Evolutionary conservation across 2,329 filamentous ascomycete species (phyloP).

Genomic region (Emergomyces orientalis): DNA sequence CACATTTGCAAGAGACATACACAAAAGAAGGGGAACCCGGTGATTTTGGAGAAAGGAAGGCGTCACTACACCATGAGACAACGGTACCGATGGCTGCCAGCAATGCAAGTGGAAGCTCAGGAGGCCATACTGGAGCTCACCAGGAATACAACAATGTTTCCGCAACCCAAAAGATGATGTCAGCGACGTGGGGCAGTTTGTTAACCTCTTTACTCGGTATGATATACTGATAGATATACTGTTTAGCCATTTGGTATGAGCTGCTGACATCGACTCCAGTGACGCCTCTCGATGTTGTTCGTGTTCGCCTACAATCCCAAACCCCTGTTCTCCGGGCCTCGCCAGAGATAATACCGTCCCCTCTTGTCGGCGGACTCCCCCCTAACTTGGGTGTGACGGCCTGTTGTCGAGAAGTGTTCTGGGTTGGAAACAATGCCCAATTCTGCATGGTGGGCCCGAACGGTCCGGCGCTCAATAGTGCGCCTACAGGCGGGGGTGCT

Average conservation of each 20-base stretch:
- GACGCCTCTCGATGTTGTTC: constrained; percentile 92
- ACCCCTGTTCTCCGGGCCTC: constrained; percentile 39
- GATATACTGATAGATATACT: constrained; percentile 20
- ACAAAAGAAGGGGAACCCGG: constrained; percentile 8
- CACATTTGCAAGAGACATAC: constrained; percentile 19
- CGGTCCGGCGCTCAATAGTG: constrained; percentile 26
- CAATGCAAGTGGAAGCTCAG: constrained; percentile 18
- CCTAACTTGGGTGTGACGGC: constrained; percentile 83
- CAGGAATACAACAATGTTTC: constrained; percentile 51
- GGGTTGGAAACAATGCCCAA: constrained; percentile 75
- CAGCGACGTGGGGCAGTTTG: constrained; percentile 81
- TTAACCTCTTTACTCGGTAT: constrained; percentile 80
- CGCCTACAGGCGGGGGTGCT: constrained; percentile 38
- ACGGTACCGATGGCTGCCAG: constrained; percentile 26
- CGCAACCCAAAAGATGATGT: constrained; percentile 84
- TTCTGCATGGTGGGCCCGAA: constrained; percentile 61
- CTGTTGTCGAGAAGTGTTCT: constrained; percentile 96
- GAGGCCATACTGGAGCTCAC: constrained; percentile 17
- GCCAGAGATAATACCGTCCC: constrained; percentile 39
- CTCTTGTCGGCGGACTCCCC: constrained; percentile 58
- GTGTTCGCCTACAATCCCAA: constrained; percentile 88
- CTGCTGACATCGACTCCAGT: constrained; percentile 45
- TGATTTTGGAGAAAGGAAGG: constrained; percentile 10
- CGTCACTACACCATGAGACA: constrained; percentile 27
- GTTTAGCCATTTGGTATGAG: neutral